These are phyloP conservation scores for Ceratobasidium sp. DNA, from an alignment of 1,284 basidiomycete genomes.

Conservation along the genomic window DNA sequence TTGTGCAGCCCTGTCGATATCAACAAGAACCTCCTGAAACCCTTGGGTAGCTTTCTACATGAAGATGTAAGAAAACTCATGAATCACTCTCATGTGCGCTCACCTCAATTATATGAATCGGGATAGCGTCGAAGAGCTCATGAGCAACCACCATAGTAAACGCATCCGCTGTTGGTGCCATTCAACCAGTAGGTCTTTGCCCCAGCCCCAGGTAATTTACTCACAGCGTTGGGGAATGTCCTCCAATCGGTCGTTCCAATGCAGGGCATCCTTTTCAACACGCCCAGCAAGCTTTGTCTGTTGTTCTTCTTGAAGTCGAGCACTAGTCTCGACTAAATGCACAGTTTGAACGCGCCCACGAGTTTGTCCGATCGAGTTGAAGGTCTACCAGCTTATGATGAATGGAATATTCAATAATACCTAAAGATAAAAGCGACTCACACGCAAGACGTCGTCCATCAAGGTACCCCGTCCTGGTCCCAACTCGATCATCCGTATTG, in stretches of 20 bases:
- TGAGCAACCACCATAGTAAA: constrained; percentile 94
- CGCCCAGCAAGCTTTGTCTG: constrained; percentile 61
- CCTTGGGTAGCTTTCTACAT: constrained; percentile 79
- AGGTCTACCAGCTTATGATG: constrained; percentile 50
- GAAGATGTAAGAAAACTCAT: no score
- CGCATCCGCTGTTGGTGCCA: constrained; percentile 57
- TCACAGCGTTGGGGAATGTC: constrained; percentile 63
- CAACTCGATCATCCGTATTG: constrained; percentile 85
- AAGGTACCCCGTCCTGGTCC: constrained; percentile 95
- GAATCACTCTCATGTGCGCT: constrained; percentile 48
- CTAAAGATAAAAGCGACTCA: constrained; percentile 55
- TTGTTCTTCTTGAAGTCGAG: constrained; percentile 73
- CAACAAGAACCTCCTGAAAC: constrained; percentile 89
- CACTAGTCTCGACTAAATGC: constrained; percentile 85
- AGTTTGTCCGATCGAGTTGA: constrained; percentile 54
- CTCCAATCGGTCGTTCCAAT: constrained; percentile 82
- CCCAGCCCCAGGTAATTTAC: constrained; percentile 33
- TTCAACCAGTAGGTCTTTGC: background rate
- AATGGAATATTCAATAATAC: background rate
- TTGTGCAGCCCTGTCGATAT: constrained; percentile 50
- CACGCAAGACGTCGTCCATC: constrained; percentile 89
- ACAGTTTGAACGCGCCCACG: constrained; percentile 55
- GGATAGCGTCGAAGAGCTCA: constrained; percentile 98
- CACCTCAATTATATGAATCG: constrained; percentile 90
- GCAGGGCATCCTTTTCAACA: constrained; percentile 53